These are phyloP conservation scores for Xylariaceae sp. DNA, from an alignment of 2,329 filamentous ascomycete genomes.

Conservation along the genomic window DNA sequence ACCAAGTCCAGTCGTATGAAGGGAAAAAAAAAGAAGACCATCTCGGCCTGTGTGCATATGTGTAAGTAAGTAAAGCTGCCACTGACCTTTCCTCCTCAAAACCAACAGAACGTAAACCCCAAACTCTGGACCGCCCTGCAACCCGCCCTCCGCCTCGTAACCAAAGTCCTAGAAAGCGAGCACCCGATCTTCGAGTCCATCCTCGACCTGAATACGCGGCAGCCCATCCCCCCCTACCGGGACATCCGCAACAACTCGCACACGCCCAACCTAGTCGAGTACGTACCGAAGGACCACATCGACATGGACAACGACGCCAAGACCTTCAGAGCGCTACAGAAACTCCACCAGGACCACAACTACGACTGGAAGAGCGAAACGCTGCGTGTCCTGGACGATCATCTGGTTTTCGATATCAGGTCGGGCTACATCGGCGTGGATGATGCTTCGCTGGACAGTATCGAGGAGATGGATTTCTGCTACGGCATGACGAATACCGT, in stretches of 20 bases:
- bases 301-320: conserved; percentile 10
- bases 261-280: conserved; percentile 10
- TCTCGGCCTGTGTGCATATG: no score
- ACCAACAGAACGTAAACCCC: conserved; percentile 19
- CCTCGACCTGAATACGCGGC: conserved; percentile 23
- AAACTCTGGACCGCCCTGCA: conserved; percentile 25
- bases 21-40: neutral
- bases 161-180: conserved; percentile 12
- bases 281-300: conserved; percentile 8
- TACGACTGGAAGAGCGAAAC: conserved; percentile 18
- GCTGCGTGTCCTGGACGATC: conserved; percentile 1
- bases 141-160: conserved; percentile 23
- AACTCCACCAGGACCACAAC: conserved; percentile 3
- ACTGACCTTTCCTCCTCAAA: no score
- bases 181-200: conserved; percentile 15
- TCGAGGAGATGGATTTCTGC: neutral
- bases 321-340: conserved; percentile 7
- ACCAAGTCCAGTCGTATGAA: neutral
- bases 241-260: conserved; percentile 2
- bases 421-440: neutral
- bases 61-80: no score
- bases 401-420: conserved; percentile 14
- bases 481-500: conserved; percentile 13
- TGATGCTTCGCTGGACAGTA: neutral
- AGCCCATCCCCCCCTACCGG: neutral